Evolutionary conservation across 345 rosid species (phyloP).

Genomic region (Eucalyptus paniculata): DNA sequence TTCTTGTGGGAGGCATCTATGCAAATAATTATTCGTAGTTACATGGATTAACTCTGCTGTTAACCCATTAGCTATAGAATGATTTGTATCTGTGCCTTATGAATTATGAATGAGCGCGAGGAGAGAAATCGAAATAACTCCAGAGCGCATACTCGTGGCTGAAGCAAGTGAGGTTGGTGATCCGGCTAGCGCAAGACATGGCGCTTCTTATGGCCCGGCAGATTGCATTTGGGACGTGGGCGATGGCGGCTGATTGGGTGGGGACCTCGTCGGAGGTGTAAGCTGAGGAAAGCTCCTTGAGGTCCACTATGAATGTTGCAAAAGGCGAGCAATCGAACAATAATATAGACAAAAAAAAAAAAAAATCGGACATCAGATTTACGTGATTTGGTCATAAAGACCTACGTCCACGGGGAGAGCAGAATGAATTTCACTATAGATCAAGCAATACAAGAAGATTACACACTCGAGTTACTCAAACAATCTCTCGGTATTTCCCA

Average conservation of each 20-base stretch:
- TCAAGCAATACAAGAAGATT: no score
- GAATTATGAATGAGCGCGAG: neutral
- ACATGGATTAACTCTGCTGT: neutral
- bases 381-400: no score
- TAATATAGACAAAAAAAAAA: no score
- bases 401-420: no score
- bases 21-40: neutral
- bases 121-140: neutral
- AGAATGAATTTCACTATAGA: no score
- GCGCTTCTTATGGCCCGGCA: no score
- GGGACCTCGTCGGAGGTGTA: slow-evolving; percentile 26
- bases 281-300: slow-evolving; percentile 40
- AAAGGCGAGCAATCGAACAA: no score
- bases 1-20: neutral
- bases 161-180: slow-evolving; percentile 13
- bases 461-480: no score
- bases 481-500: no score
- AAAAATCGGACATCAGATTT: no score
- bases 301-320: slow-evolving; percentile 15
- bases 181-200: no score
- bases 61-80: neutral
- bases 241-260: slow-evolving; percentile 1
- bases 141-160: slow-evolving; percentile 35
- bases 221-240: no score
- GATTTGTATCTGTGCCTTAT: neutral